A percentile compares a stretch with the other conserved stretches of the same genome.
Conservation (phyloP, 345 rosid species). For the Combretum micranthum region DNA sequence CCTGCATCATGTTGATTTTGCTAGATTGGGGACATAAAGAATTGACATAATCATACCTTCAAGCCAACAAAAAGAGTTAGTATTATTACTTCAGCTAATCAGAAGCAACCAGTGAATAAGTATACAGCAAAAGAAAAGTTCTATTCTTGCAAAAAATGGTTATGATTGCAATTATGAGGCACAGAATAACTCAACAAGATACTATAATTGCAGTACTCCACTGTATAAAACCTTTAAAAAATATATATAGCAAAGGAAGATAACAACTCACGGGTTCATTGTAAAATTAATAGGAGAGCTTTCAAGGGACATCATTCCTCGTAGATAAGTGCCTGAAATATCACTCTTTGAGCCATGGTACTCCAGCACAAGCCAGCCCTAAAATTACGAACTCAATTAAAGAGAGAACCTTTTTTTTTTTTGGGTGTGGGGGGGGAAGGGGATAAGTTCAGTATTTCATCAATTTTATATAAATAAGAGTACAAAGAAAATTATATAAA, state of each 20-base stretch:
- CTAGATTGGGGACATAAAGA: constrained; percentile 59
- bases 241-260: constrained; percentile 1
- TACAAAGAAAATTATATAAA: too few species aligned
- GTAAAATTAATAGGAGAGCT: constrained; percentile 51
- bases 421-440: too few species aligned
- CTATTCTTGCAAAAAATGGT: too few species aligned
- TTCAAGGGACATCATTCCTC: constrained; percentile 49
- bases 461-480: too few species aligned
- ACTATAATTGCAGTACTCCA: not conserved
- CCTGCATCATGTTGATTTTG: constrained; percentile 23
- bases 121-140: too few species aligned
- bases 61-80: constrained; percentile 13
- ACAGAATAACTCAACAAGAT: too few species aligned
- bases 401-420: not conserved
- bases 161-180: too few species aligned
- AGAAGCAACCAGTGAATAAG: too few species aligned
- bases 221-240: not conserved
- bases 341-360: constrained; percentile 73
- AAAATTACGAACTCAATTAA: constrained; percentile 15
- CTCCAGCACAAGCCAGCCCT: constrained; percentile 71
- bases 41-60: constrained; percentile 57
- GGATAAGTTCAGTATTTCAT: too few species aligned
- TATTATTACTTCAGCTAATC: not conserved
- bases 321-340: constrained; percentile 43
- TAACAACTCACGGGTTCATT: constrained; percentile 53